phyloP scores from a whole-genome alignment of 768 basidiomycete genomes.

The Lactarius trivialis region DNA sequence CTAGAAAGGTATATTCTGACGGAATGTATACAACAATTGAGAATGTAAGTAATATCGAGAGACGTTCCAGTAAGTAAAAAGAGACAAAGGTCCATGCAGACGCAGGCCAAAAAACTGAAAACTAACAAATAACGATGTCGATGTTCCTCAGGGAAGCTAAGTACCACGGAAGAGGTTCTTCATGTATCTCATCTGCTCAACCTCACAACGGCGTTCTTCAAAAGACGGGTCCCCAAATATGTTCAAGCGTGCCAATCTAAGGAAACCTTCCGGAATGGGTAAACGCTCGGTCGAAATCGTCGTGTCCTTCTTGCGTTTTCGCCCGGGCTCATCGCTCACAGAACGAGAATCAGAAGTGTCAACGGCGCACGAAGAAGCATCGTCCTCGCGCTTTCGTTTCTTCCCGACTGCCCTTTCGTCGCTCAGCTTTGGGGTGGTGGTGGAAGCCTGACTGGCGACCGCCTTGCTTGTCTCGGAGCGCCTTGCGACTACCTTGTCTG shows the following conservation, averaged over 20 bases:
- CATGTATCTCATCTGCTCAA: neutral
- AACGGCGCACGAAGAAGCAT: neutral
- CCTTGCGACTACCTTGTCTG: neutral
- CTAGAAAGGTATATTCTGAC: too few species aligned
- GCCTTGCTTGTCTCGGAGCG: neutral
- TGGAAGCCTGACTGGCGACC: too few species aligned
- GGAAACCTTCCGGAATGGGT: neutral
- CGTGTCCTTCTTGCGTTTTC: conserved; percentile 5
- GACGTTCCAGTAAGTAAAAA: neutral
- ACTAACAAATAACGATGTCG: neutral
- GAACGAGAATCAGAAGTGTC: neutral
- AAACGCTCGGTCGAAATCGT: neutral
- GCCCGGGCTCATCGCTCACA: neutral
- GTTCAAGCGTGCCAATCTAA: neutral
- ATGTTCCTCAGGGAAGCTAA: neutral
- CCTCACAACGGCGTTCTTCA: neutral
- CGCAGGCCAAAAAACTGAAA: neutral
- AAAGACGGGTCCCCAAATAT: neutral
- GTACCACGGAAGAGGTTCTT: neutral
- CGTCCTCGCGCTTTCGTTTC: conserved; percentile 10
- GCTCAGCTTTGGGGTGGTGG: neutral
- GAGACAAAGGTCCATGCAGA: conserved; percentile 4
- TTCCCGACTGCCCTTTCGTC: conserved; percentile 9
- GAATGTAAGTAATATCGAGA: neutral
- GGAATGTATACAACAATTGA: too few species aligned